Evolutionary conservation across 371 early-diverging fungal genomes (phyloP).

Genomic region (Rhizopus delemar): DNA sequence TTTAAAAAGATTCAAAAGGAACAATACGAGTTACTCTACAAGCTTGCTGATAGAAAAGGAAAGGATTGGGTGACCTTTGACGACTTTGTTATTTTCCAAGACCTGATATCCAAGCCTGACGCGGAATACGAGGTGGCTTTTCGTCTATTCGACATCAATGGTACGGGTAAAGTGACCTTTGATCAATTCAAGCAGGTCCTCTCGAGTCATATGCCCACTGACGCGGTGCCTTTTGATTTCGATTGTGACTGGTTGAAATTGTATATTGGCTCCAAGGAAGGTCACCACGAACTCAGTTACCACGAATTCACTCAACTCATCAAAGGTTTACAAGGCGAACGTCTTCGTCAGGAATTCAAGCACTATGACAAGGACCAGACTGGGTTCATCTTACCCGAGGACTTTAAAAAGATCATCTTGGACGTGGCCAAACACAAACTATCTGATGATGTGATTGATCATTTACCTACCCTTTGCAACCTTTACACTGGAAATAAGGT

Average conservation of each 20-base stretch:
- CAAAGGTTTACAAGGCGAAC: slow-evolving; percentile 77
- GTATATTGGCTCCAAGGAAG: slow-evolving; percentile 64
- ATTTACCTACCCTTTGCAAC: slow-evolving; percentile 69
- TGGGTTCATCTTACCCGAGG: slow-evolving; percentile 68
- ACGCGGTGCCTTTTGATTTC: slow-evolving; percentile 71
- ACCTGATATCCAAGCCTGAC: slow-evolving; percentile 72
- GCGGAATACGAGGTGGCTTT: slow-evolving; percentile 85
- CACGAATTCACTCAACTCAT: slow-evolving; percentile 82
- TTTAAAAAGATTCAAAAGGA: slow-evolving; percentile 61
- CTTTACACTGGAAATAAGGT: slow-evolving; percentile 57
- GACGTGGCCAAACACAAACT: slow-evolving; percentile 72
- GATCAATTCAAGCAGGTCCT: slow-evolving; percentile 73
- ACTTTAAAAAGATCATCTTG: slow-evolving; percentile 66
- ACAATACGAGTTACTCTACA: slow-evolving; percentile 69
- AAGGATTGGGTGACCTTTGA: slow-evolving; percentile 68
- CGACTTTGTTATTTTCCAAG: slow-evolving; percentile 79
- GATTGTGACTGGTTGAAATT: slow-evolving; percentile 75
- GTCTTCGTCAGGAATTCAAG: slow-evolving; percentile 79
- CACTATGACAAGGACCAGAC: slow-evolving; percentile 66
- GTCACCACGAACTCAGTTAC: slow-evolving; percentile 63
- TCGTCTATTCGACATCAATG: slow-evolving; percentile 65
- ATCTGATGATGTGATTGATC: slow-evolving; percentile 69
- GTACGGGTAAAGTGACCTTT: slow-evolving; percentile 65
- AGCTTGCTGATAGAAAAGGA: slow-evolving; percentile 68
- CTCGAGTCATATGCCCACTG: slow-evolving; percentile 54